phyloP scores from a whole-genome alignment of 768 basidiomycete genomes.

The Russula earlei region DNA sequence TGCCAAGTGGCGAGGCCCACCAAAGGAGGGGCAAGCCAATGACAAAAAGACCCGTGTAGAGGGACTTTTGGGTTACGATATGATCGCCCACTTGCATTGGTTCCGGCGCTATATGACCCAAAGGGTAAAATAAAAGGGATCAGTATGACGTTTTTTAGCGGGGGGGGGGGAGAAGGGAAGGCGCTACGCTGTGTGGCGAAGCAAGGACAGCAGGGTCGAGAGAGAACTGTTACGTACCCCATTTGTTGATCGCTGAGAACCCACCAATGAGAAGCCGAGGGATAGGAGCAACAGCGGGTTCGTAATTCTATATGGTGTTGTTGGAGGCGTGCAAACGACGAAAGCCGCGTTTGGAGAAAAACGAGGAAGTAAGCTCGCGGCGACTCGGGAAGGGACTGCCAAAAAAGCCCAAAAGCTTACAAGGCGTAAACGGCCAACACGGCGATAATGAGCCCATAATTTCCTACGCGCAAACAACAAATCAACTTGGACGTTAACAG shows the following conservation, averaged over 20 bases:
- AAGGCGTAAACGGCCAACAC: slow-evolving; percentile 78
- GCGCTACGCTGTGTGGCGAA: not conserved
- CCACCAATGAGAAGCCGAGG: slow-evolving; percentile 80
- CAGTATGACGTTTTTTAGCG: not conserved
- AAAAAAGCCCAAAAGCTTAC: slow-evolving; percentile 36
- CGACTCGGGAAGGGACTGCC: not conserved
- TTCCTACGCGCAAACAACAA: slow-evolving; percentile 40
- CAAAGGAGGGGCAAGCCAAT: slow-evolving; percentile 86
- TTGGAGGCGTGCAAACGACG: too few species aligned
- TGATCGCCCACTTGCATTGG: slow-evolving; percentile 76
- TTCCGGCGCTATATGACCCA: slow-evolving; percentile 58
- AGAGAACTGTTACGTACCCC: slow-evolving; percentile 44
- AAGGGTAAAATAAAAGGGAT: not conserved
- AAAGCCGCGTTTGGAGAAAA: too few species aligned
- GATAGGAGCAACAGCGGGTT: slow-evolving; percentile 78
- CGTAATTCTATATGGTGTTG: slow-evolving; percentile 47
- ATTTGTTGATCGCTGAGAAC: slow-evolving; percentile 81
- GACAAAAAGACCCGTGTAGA: slow-evolving; percentile 84
- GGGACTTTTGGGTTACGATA: slow-evolving; percentile 78
- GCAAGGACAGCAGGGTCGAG: not conserved
- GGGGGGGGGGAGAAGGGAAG: too few species aligned
- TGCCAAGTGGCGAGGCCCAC: slow-evolving; percentile 63
- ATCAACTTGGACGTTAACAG: not conserved
- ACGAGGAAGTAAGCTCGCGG: not conserved
- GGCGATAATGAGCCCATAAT: slow-evolving; percentile 76